Base-by-base conservation (phyloP, 345 rosid species). In the Chamaenerion angustifolium region DNA sequence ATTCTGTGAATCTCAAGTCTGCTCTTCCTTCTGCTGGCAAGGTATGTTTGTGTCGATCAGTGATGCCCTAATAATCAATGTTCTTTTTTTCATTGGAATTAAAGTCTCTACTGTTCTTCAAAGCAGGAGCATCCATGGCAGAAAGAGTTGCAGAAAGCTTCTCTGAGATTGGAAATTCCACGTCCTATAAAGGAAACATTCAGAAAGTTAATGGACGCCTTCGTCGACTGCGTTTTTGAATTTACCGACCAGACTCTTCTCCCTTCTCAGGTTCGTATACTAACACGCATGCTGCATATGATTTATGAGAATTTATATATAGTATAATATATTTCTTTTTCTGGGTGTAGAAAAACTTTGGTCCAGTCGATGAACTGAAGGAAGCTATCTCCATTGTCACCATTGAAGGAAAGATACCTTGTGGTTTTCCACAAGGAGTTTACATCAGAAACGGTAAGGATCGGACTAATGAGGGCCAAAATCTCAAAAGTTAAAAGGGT, bases 391-490 rank as follows among this genome's bases (percentile, higher is more conserved):
- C 40, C 16, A 40, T 71, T 43, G 16, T 25, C 35, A n/a, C 15
- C 43, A 62, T 64, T 13, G 57, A 68, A 45, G 75, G 77, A 11
- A 27, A 51, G 23, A 62, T 73, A 46, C 82, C 82, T 0, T 46
- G 21, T 19, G 72, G 57, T 53, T 73, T 77, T 31, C 63, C 71
- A 0, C 58, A 59, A 53, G 75, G 79, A 16, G 65, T 68, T 10
- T 77, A 65, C 50, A 18, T 73, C 55, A 63, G 79, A 63, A 73
- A 65, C 37, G 79, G 82, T 77, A 7, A 23, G 27, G 2, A 2
- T n/a, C n/a, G n/a, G n/a, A n/a, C n/a, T n/a, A n/a, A n/a, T n/a
- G n/a, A n/a, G n/a, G n/a, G n/a, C n/a, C n/a, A n/a, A n/a, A n/a
- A n/a, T n/a, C n/a, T n/a, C n/a, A n/a, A n/a, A n/a, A n/a, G n/a